Base-by-base conservation (phyloP, 164 flowering plant species). In the Cinnamomum micranthum region DNA sequence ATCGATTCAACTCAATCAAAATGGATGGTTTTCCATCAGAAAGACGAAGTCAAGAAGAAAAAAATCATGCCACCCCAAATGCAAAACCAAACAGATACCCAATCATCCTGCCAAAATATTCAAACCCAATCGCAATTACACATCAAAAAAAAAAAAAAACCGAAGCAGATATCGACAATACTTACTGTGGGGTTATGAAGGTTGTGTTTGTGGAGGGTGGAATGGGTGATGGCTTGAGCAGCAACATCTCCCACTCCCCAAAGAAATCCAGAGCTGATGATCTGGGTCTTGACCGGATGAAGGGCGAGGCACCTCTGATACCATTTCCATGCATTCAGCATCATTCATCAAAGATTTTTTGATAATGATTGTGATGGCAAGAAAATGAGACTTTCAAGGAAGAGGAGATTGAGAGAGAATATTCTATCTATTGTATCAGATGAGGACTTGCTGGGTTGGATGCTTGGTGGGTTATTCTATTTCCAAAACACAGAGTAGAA, bases 161-260 rank as follows among this genome's bases (percentile, higher is more conserved):
- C 33, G 41, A 31, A 66, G 69, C 47, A 31, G 41, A 66, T 6
- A 31, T 14, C 13, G 31, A 66, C 7, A 20, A 31, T 3, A 15
- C 81, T 76, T 73, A 88, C 91, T 67, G 77, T 25, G 55, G 27
- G 63, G 28, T 50, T 73, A 9, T 41, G 47, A 78, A 65, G 69
- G 79, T 22, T 72, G 78, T 33, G 76, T 77, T 27, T 66, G 76
- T 2, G n/a, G 47, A 83, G 60, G 4, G 89, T 79, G 71, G 84
- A 81, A 63, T 85, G 88, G 62, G 97, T 87, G 69, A 92, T 79
- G 72, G 85, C 66, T 67, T 92, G 97, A 62, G 97, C 97, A 62
- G 89, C 85, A 64, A 90, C 74, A 74, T 92, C 97, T 64, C 97
- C 94, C 69, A 84, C 65, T 9, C 94, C 94, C 97, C 97, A 92